phyloP scores from a whole-genome alignment of 352 stramenopile genomes.

The Lagenidium sp. region DNA sequence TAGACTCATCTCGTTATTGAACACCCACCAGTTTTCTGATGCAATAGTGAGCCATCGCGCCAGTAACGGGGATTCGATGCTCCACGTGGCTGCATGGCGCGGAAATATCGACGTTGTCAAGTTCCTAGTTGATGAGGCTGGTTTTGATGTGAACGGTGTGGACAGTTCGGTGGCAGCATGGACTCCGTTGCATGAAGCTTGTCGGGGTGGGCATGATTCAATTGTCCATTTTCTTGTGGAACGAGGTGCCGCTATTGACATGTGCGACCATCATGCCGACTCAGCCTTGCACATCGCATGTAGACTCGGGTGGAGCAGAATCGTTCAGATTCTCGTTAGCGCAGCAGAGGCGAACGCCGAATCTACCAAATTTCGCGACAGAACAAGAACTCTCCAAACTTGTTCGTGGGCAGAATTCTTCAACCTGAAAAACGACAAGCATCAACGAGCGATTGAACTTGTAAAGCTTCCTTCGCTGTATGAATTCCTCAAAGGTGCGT shows the following conservation, averaged over 20 bases:
- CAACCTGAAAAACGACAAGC: slow-evolving; percentile 36
- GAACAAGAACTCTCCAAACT: neutral
- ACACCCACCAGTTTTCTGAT: too few species aligned
- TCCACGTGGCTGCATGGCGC: slow-evolving; percentile 46
- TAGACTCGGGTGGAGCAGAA: slow-evolving; percentile 23
- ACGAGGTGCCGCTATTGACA: slow-evolving; percentile 25
- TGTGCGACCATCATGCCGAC: slow-evolving; percentile 34
- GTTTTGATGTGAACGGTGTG: slow-evolving; percentile 30
- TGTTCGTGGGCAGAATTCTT: slow-evolving; percentile 23
- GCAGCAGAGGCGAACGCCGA: slow-evolving; percentile 12
- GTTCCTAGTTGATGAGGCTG: slow-evolving; percentile 15
- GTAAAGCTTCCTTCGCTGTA: slow-evolving; percentile 23
- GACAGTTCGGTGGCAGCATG: slow-evolving; percentile 32
- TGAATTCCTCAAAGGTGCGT: slow-evolving; percentile 19
- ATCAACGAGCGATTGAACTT: slow-evolving; percentile 34
- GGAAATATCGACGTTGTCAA: slow-evolving; percentile 13
- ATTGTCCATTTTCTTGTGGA: slow-evolving; percentile 27
- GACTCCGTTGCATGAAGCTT: slow-evolving; percentile 51
- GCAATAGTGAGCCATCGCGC: too few species aligned
- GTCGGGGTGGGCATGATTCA: slow-evolving; percentile 25
- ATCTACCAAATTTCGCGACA: neutral
- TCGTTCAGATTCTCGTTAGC: slow-evolving; percentile 36
- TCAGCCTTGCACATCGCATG: slow-evolving; percentile 45
- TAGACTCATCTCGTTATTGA: too few species aligned
- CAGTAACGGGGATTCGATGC: slow-evolving; percentile 38